phyloP scores from a whole-genome alignment of 2,329 filamentous ascomycete species.

The Alternaria metachromatica region DNA sequence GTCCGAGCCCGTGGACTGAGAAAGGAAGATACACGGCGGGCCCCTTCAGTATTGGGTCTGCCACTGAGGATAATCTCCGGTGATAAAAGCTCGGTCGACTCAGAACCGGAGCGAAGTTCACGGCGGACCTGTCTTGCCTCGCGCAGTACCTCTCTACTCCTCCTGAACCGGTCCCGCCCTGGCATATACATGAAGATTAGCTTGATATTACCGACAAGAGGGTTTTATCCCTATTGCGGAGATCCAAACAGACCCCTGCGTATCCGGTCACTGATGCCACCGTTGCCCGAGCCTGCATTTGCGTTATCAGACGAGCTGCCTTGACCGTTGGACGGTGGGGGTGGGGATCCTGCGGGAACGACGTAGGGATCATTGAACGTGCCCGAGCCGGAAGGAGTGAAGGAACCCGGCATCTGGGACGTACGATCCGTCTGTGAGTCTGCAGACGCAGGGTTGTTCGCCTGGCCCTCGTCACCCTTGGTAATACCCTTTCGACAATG shows the following conservation, averaged over 20 bases:
- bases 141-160: slow-evolving; percentile 1
- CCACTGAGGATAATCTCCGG: background rate
- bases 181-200: slow-evolving; percentile 1
- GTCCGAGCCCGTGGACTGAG: background rate
- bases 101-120: background rate
- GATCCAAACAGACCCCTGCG: slow-evolving; percentile 46
- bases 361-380: slow-evolving; percentile 28
- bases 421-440: slow-evolving; percentile 9
- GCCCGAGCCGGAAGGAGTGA: slow-evolving; percentile 27
- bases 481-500: slow-evolving; percentile 70
- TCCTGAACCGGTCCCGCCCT: slow-evolving; percentile 5
- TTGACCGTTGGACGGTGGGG: slow-evolving; percentile 7
- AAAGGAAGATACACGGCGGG: slow-evolving; percentile 5
- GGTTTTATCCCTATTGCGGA: slow-evolving; percentile 15
- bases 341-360: slow-evolving; percentile 19
- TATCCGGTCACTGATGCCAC: slow-evolving; percentile 37
- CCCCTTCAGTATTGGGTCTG: background rate
- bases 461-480: slow-evolving; percentile 31
- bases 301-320: slow-evolving; percentile 14
- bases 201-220: slow-evolving; percentile 11
- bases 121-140: slow-evolving; percentile 1
- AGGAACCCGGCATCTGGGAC: slow-evolving; percentile 40
- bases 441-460: slow-evolving; percentile 6
- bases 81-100: background rate
- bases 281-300: slow-evolving; percentile 17